phyloP scores from a whole-genome alignment of 345 rosid species.

The Pistacia integerrima region DNA sequence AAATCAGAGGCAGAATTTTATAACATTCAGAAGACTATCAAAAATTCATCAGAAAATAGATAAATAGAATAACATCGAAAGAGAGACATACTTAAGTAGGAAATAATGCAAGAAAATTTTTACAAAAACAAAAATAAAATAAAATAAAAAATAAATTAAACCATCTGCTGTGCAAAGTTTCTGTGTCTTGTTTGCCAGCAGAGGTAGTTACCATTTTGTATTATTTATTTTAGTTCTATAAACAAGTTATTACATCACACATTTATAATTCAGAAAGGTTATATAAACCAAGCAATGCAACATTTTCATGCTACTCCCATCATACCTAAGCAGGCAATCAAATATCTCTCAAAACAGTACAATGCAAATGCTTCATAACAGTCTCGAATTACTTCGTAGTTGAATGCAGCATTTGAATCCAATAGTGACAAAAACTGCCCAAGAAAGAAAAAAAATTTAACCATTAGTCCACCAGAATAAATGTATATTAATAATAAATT shows the following conservation, averaged over 20 bases:
- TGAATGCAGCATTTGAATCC: slow-evolving; percentile 91
- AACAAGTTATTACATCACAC: too few species aligned
- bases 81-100: not conserved
- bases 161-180: not conserved
- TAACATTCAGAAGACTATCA: slow-evolving; percentile 12
- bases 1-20: slow-evolving; percentile 9
- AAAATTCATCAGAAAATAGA: slow-evolving; percentile 5
- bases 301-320: not conserved
- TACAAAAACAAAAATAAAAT: not conserved
- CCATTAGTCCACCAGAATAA: slow-evolving; percentile 2
- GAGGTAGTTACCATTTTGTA: not conserved
- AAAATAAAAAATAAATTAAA: not conserved
- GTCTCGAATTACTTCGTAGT: slow-evolving; percentile 92
- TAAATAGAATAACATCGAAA: not conserved
- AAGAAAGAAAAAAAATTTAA: slow-evolving; percentile 26
- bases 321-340: slow-evolving; percentile 97
- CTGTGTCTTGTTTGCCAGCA: not conserved
- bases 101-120: not conserved
- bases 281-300: slow-evolving; percentile 2
- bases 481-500: not conserved
- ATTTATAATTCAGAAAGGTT: too few species aligned
- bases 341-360: slow-evolving; percentile 97
- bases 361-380: slow-evolving; percentile 99
- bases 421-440: slow-evolving; percentile 87
- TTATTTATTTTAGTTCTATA: not conserved